Percentiles rank a stretch among this genome's conserved stretches.
Evolutionary conservation across 768 basidiomycete species (phyloP).

Genomic region (Fomitopsis serialis): DNA sequence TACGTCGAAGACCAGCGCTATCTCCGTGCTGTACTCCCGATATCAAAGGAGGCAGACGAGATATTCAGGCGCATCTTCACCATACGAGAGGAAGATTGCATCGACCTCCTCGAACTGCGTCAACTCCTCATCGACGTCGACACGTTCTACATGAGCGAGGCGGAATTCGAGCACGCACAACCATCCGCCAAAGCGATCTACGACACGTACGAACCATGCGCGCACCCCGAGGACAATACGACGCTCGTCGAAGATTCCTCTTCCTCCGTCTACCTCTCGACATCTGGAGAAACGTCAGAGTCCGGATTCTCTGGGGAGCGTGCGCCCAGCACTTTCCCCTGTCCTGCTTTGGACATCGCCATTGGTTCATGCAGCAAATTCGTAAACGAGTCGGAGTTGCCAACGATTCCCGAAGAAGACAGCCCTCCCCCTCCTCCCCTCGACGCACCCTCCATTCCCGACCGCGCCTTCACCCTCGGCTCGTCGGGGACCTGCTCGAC

Average conservation of each 20-base stretch:
- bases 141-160: constrained; percentile 22
- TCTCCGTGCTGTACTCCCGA: constrained; percentile 64
- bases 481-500: not conserved
- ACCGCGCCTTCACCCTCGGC: not conserved
- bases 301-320: not conserved
- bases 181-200: not conserved
- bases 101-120: constrained; percentile 16
- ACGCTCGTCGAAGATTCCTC: not conserved
- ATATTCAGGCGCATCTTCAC: constrained; percentile 53
- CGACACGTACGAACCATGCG: not conserved
- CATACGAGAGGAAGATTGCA: constrained; percentile 11
- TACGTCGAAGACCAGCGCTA: constrained; percentile 61
- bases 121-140: constrained; percentile 16
- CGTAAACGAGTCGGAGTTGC: not conserved
- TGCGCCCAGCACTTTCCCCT: too few relatives aligned
- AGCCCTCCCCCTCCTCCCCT: not conserved
- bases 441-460: not conserved
- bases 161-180: not conserved
- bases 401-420: not conserved
- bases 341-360: not conserved
- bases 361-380: too few relatives aligned
- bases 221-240: not conserved
- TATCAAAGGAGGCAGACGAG: constrained; percentile 58
- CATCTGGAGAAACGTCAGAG: not conserved
- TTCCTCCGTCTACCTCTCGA: not conserved